Evolutionary conservation across 805 yeast species (phyloP).

Genomic region (Kuraishia hungarica): DNA sequence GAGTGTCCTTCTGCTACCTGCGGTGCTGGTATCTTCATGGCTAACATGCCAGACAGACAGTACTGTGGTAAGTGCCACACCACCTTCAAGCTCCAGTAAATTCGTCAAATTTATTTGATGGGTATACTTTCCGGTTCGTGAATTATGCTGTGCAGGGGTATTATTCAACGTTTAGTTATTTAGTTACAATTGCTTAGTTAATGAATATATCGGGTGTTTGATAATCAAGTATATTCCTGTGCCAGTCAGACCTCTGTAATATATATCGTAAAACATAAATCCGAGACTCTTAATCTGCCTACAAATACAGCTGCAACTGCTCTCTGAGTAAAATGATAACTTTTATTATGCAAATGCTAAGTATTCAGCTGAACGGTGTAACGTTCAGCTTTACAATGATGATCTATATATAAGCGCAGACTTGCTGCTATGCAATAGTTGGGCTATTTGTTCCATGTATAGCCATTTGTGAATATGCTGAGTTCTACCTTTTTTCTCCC

Average conservation of each 20-base stretch:
- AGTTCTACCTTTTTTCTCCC: neutral
- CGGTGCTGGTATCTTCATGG: slow-evolving; percentile 99
- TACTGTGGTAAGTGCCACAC: slow-evolving; percentile 99
- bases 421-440: neutral
- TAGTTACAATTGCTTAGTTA: neutral
- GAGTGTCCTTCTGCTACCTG: slow-evolving; percentile 90
- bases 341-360: neutral
- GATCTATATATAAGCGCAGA: neutral
- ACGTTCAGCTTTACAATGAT: neutral
- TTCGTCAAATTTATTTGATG: neutral
- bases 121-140: neutral
- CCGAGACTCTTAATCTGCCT: too few relatives aligned
- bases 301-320: neutral
- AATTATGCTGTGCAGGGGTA: neutral
- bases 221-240: too few relatives aligned
- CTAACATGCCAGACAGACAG: slow-evolving; percentile 96
- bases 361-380: neutral
- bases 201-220: neutral
- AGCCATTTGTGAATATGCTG: neutral
- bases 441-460: neutral
- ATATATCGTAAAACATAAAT: too few relatives aligned
- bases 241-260: too few relatives aligned
- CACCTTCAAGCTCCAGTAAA: slow-evolving; percentile 54
- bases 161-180: neutral
- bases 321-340: neutral